A percentile compares a stretch with the other conserved stretches of the same genome.
Evolutionary conservation across 1,284 basidiomycete genomes (phyloP).

Genomic region (Tetrapyrgos nigripes): DNA sequence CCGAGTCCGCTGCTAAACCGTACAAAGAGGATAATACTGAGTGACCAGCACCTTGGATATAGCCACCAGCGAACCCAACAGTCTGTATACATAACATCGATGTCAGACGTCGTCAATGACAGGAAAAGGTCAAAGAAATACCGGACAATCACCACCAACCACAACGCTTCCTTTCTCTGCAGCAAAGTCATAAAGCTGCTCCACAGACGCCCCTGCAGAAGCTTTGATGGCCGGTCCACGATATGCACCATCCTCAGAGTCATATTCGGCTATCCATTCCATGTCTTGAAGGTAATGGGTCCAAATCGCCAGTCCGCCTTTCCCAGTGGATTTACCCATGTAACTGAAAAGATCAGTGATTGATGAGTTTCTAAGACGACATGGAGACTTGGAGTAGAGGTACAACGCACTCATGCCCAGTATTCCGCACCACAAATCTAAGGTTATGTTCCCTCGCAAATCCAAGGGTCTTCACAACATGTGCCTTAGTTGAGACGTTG

Average conservation of each 20-base stretch:
- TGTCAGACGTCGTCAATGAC: neutral
- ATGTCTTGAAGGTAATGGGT: constrained; percentile 25
- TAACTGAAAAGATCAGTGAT: constrained; percentile 15
- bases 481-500: constrained; percentile 24
- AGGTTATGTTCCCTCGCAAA: constrained; percentile 29
- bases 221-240: constrained; percentile 21
- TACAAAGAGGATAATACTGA: constrained; percentile 17
- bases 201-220: constrained; percentile 19
- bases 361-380: neutral
- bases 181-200: constrained; percentile 20
- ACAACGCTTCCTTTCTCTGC: constrained; percentile 18
- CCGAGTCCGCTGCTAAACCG: constrained; percentile 31
- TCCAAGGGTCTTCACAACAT: constrained; percentile 24
- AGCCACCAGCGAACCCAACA: constrained; percentile 33
- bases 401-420: constrained; percentile 31
- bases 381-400: neutral
- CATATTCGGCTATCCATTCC: constrained; percentile 17
- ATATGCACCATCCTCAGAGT: constrained; percentile 12
- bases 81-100: constrained; percentile 16
- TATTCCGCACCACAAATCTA: constrained; percentile 28
- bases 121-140: constrained; percentile 13
- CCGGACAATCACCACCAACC: constrained; percentile 31
- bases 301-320: constrained; percentile 25
- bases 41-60: constrained; percentile 28
- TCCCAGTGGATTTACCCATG: constrained; percentile 27